A percentile compares a stretch with the other conserved stretches of the same genome.
Conservation (phyloP, 2,329 filamentous ascomycete genomes). For the Aspergillus fructus region DNA sequence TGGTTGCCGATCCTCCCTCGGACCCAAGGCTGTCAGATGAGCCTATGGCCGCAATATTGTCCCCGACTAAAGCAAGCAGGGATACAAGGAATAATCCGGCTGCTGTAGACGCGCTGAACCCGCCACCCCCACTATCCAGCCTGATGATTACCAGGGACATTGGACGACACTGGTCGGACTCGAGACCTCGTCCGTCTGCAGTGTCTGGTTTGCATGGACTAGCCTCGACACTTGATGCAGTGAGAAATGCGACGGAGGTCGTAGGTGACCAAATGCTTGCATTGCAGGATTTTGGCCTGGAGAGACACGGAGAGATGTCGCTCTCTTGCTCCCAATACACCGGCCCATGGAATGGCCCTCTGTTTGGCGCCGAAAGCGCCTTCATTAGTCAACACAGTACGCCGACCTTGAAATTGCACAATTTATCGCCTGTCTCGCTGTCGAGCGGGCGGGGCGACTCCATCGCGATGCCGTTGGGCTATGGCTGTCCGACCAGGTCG, state of each 20-base stretch:
- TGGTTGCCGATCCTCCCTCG: not conserved
- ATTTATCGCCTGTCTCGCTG: not conserved
- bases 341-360: slow-evolving; percentile 3
- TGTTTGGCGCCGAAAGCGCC: slow-evolving; percentile 4
- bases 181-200: slow-evolving; percentile 2
- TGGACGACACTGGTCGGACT: slow-evolving; percentile 7
- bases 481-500: slow-evolving; percentile 4
- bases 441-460: not conserved
- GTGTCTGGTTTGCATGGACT: slow-evolving; percentile 4
- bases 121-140: slow-evolving; percentile 9
- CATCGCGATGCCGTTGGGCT: slow-evolving; percentile 1
- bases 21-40: not conserved
- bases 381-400: slow-evolving; percentile 1
- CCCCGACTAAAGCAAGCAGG: slow-evolving; percentile 8
- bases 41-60: slow-evolving; percentile 9
- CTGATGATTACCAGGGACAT: slow-evolving; percentile 7
- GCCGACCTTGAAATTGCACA: not conserved
- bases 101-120: slow-evolving; percentile 12
- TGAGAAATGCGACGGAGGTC: not conserved
- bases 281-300: not conserved
- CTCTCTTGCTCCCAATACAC: slow-evolving; percentile 1
- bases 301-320: not conserved
- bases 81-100: slow-evolving; percentile 7
- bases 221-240: not conserved
- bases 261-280: not conserved